These are phyloP conservation scores for Sordaria brevicollis DNA, from an alignment of 495 filamentous ascomycete genomes.

Conservation along the genomic window DNA sequence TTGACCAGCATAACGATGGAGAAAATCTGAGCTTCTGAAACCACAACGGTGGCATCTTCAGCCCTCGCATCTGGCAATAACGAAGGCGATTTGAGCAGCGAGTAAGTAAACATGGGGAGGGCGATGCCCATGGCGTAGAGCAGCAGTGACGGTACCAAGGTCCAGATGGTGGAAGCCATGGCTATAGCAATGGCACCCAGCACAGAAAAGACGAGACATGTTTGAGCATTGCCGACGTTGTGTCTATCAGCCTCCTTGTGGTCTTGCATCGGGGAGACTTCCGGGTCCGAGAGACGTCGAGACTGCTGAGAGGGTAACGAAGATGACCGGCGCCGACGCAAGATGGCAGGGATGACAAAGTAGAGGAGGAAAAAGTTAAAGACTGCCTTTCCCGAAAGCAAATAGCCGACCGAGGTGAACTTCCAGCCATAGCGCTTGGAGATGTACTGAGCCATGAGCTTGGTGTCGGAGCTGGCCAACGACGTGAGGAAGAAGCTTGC, in stretches of 20 bases:
- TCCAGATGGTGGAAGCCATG: slow-evolving; percentile 18
- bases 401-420: slow-evolving; percentile 31
- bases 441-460: slow-evolving; percentile 34
- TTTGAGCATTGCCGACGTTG: slow-evolving; percentile 20
- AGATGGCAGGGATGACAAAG: slow-evolving; percentile 24
- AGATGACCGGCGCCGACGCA: slow-evolving; percentile 8
- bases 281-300: not conserved
- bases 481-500: slow-evolving; percentile 31
- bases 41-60: not conserved
- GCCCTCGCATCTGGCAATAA: slow-evolving; percentile 14
- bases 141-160: slow-evolving; percentile 27
- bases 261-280: not conserved
- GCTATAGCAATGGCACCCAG: slow-evolving; percentile 31
- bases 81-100: slow-evolving; percentile 26
- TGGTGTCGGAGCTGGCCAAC: slow-evolving; percentile 37
- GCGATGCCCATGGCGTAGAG: slow-evolving; percentile 34
- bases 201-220: slow-evolving; percentile 28
- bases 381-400: slow-evolving; percentile 33
- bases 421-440: slow-evolving; percentile 32
- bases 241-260: slow-evolving; percentile 12
- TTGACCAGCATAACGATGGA: slow-evolving; percentile 38
- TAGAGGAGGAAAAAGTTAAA: slow-evolving; percentile 32
- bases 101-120: slow-evolving; percentile 34
- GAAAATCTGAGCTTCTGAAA: slow-evolving; percentile 27
- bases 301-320: not conserved